Conservation (phyloP, 140 eudicot species). For the Oenanthe javanica region DNA sequence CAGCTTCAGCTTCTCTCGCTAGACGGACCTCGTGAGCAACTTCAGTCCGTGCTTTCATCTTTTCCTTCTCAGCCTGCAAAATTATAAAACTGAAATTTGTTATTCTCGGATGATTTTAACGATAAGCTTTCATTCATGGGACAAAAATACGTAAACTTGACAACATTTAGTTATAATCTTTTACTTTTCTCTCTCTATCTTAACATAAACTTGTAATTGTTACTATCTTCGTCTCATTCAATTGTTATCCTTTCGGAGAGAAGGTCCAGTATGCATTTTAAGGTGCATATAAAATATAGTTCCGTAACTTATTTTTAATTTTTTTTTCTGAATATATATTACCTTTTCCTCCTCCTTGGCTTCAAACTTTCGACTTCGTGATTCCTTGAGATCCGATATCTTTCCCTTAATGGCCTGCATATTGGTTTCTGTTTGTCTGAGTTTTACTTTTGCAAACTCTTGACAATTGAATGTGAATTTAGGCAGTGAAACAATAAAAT, state of each 20-base stretch:
- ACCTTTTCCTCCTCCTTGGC: constrained; percentile 64
- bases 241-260: no score
- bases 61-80: constrained; percentile 53
- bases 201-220: no score
- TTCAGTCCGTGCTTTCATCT: constrained; percentile 46
- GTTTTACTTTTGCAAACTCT: not conserved
- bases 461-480: not conserved
- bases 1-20: constrained; percentile 73
- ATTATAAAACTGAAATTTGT: not conserved
- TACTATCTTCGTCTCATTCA: no score
- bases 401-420: constrained; percentile 87
- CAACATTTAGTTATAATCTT: no score
- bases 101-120: not conserved
- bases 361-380: constrained; percentile 58
- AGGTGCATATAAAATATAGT: no score
- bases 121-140: not conserved
- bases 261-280: no score
- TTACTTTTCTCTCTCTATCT: no score
- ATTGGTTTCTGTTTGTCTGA: constrained; percentile 4
- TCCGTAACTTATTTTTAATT: no score
- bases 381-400: constrained; percentile 36
- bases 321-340: no score
- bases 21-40: constrained; percentile 73
- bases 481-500: not conserved
- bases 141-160: not conserved